Conservation (phyloP, 441 rosid genomes). For the Melastoma candidum region DNA sequence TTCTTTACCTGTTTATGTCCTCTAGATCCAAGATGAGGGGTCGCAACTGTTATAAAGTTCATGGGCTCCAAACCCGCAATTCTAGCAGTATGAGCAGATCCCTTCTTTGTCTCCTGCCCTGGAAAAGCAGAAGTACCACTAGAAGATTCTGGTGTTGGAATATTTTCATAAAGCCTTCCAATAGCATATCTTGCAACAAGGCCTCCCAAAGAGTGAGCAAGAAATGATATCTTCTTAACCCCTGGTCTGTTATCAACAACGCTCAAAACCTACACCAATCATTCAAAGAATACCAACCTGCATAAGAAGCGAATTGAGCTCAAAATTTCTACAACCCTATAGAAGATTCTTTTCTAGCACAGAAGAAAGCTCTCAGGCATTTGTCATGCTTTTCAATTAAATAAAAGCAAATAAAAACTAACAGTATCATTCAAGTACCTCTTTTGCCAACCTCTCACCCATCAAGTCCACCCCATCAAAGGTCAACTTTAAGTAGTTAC, state of each 20-base stretch:
- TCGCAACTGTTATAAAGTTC: slow-evolving; percentile 88
- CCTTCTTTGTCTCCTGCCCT: slow-evolving; percentile 17
- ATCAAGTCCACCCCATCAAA: slow-evolving; percentile 89
- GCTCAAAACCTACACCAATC: slow-evolving; percentile 45
- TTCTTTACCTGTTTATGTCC: slow-evolving; percentile 70
- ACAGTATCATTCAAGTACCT: slow-evolving; percentile 34
- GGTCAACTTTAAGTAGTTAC: slow-evolving; percentile 67
- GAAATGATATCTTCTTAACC: slow-evolving; percentile 72
- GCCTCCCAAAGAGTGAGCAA: slow-evolving; percentile 94
- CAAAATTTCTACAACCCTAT: slow-evolving; percentile 10
- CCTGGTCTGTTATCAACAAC: slow-evolving; percentile 50
- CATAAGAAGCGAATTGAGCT: slow-evolving; percentile 8
- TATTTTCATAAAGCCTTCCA: slow-evolving; percentile 58
- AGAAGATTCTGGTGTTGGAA: slow-evolving; percentile 14
- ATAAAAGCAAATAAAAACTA: not conserved
- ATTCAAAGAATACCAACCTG: slow-evolving; percentile 10
- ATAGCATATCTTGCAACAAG: slow-evolving; percentile 91
- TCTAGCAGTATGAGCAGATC: slow-evolving; percentile 27
- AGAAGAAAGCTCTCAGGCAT: not conserved
- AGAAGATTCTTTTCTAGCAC: not conserved
- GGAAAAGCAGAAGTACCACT: slow-evolving; percentile 11
- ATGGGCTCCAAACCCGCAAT: slow-evolving; percentile 86
- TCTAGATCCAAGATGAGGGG: slow-evolving; percentile 95
- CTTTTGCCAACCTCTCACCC: slow-evolving; percentile 90
- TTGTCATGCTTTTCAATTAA: slow-evolving; percentile 2